Conservation (phyloP, 1,284 basidiomycete species). For the Rhodotorula sp. region DNA sequence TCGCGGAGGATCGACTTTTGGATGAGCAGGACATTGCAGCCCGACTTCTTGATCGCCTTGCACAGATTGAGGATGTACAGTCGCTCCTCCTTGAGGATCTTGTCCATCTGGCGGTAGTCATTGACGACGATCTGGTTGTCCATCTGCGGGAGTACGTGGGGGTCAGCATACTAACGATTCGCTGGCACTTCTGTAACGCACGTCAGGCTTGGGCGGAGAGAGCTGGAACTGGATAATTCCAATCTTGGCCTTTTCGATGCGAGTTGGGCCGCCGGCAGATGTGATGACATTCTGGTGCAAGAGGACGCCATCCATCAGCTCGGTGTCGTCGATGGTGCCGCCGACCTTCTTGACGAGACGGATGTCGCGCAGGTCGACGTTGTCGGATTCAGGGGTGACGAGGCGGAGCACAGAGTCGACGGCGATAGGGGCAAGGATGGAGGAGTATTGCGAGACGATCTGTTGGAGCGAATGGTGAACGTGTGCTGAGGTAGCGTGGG, state of each 20-base stretch:
- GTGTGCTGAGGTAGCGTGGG: too few species aligned
- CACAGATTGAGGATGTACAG: constrained; percentile 97
- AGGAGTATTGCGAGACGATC: constrained; percentile 99
- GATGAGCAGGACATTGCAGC: constrained; percentile 97
- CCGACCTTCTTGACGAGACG: constrained; percentile 98
- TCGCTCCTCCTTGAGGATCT: constrained; percentile 97
- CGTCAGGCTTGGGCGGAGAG: constrained; percentile 95
- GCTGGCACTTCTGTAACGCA: constrained; percentile 47
- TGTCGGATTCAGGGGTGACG: constrained; percentile 66
- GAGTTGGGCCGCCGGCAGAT: constrained; percentile 85
- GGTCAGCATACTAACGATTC: not conserved
- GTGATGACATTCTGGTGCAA: constrained; percentile 92
- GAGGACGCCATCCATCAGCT: constrained; percentile 85
- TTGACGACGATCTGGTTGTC: constrained; percentile 99
- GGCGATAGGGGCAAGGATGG: constrained; percentile 93
- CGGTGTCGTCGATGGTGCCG: constrained; percentile 98
- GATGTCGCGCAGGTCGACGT: constrained; percentile 94
- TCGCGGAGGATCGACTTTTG: constrained; percentile 99
- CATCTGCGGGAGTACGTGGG: constrained; percentile 63
- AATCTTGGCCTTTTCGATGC: constrained; percentile 98
- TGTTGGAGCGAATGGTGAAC: constrained; percentile 47
- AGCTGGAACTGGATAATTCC: constrained; percentile 98
- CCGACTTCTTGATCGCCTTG: constrained; percentile 99
- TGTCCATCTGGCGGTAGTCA: constrained; percentile 99
- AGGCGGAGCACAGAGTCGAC: constrained; percentile 92